Conservation (phyloP, 805 yeast species). For the Sungouiella thailandica region DNA sequence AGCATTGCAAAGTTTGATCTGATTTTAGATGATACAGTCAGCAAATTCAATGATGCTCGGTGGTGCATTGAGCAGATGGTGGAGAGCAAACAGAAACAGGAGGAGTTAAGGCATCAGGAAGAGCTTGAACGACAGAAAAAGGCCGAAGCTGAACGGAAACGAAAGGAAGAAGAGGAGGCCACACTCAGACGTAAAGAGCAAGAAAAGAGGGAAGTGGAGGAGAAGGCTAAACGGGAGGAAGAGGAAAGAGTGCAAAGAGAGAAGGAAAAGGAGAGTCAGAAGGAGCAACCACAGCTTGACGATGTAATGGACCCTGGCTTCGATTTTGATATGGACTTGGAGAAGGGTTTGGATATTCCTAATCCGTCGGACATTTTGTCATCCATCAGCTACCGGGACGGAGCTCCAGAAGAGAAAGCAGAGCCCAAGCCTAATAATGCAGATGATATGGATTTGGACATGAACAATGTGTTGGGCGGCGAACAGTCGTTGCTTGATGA, state of each 20-base stretch:
- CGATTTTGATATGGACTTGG: constrained; percentile 22
- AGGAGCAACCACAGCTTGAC: constrained; percentile 7
- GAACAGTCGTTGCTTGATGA: constrained; percentile 41
- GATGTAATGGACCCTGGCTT: constrained; percentile 22
- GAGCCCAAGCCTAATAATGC: constrained; percentile 4
- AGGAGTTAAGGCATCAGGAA: constrained; percentile 33
- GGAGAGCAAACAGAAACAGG: constrained; percentile 38
- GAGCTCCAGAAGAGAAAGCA: constrained; percentile 4
- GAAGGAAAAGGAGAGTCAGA: constrained; percentile 8
- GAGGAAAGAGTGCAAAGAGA: constrained; percentile 14
- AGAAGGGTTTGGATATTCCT: constrained; percentile 19
- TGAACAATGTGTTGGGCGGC: constrained; percentile 34
- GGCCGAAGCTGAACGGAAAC: constrained; percentile 24
- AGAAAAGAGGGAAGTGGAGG: constrained; percentile 19
- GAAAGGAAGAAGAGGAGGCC: constrained; percentile 18
- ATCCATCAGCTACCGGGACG: constrained; percentile 21
- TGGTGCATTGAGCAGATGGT: constrained; percentile 42
- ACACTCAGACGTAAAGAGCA: constrained; percentile 8
- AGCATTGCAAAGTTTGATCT: constrained; percentile 36
- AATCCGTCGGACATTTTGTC: constrained; percentile 30
- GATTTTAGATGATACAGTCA: constrained; percentile 37
- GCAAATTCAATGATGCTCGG: constrained; percentile 37
- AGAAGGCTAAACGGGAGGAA: constrained; percentile 15
- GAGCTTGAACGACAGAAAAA: constrained; percentile 29
- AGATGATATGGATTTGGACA: constrained; percentile 22